phyloP scores from a whole-genome alignment of 257 asterid genomes.

The Solanum neorickii region DNA sequence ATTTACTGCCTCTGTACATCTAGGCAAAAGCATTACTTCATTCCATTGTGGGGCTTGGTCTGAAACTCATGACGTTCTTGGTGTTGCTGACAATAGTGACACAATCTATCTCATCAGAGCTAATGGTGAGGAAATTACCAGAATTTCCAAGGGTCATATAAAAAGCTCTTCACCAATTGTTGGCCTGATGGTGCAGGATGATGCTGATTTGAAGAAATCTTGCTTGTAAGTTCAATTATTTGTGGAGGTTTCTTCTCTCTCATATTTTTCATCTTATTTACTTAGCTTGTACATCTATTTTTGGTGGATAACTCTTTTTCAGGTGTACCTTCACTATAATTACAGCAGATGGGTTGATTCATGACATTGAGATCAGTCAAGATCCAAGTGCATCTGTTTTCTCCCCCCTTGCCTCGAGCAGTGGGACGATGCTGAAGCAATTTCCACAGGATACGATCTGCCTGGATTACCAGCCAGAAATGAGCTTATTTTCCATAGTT shows the following conservation, averaged over 20 bases:
- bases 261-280: constrained; percentile 7
- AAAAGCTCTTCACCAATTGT: constrained; percentile 52
- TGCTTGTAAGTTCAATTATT: constrained; percentile 47
- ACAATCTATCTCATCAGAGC: constrained; percentile 64
- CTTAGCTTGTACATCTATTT: constrained; percentile 9
- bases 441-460: constrained; percentile 52
- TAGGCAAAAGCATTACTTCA: constrained; percentile 46
- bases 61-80: constrained; percentile 85
- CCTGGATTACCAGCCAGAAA: constrained; percentile 64
- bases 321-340: constrained; percentile 80
- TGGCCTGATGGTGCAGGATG: constrained; percentile 62
- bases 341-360: constrained; percentile 75
- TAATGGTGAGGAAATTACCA: constrained; percentile 84
- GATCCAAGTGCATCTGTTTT: constrained; percentile 70
- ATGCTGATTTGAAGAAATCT: constrained; percentile 40
- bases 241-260: constrained; percentile 4
- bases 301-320: constrained; percentile 16
- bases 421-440: constrained; percentile 30
- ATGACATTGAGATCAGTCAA: constrained; percentile 72
- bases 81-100: constrained; percentile 69
- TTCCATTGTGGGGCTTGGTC: constrained; percentile 86
- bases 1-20: background rate
- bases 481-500: constrained; percentile 45
- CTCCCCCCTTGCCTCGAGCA: constrained; percentile 36
- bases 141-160: constrained; percentile 59